Conservation (phyloP, 1,139 yeast species). For the Saccharomyces hybrid region DNA sequence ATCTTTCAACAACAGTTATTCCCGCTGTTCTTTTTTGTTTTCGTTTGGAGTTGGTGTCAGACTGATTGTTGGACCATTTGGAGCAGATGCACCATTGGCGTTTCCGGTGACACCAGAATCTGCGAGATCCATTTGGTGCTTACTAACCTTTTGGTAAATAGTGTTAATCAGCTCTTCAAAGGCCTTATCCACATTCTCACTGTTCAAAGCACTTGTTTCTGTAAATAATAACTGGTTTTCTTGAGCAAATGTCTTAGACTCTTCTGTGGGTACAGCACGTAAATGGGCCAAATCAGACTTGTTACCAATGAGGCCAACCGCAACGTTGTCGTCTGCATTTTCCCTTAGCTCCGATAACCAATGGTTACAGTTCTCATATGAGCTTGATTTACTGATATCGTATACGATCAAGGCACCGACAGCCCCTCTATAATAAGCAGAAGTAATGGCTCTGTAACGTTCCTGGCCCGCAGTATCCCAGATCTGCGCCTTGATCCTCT, state of each 20-base stretch:
- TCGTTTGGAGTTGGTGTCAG: constrained; percentile 92
- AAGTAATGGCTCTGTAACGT: constrained; percentile 93
- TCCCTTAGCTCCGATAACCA: constrained; percentile 95
- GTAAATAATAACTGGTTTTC: constrained; percentile 89
- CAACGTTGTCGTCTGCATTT: constrained; percentile 94
- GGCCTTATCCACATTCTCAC: constrained; percentile 90
- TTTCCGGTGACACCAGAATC: constrained; percentile 37
- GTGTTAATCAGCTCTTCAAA: constrained; percentile 88
- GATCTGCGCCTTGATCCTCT: constrained; percentile 92
- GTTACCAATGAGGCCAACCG: constrained; percentile 92
- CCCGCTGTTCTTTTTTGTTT: constrained; percentile 50
- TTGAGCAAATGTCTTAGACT: constrained; percentile 89
- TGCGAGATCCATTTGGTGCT: constrained; percentile 75
- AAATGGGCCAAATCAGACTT: constrained; percentile 92
- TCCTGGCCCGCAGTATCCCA: constrained; percentile 99
- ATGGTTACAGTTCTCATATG: constrained; percentile 87
- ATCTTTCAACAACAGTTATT: constrained; percentile 54
- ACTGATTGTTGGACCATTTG: constrained; percentile 81
- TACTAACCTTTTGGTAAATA: constrained; percentile 86
- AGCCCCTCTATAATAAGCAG: constrained; percentile 96
- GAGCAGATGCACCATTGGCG: constrained; percentile 15
- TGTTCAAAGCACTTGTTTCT: constrained; percentile 90
- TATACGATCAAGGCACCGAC: constrained; percentile 94
- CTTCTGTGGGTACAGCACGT: constrained; percentile 96
- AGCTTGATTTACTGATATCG: constrained; percentile 87